Evolutionary conservation across 305 asterid genomes (phyloP), one percentile per base, ranked within the genome.

Genomic region (Solanum aculeatissimum): DNA sequence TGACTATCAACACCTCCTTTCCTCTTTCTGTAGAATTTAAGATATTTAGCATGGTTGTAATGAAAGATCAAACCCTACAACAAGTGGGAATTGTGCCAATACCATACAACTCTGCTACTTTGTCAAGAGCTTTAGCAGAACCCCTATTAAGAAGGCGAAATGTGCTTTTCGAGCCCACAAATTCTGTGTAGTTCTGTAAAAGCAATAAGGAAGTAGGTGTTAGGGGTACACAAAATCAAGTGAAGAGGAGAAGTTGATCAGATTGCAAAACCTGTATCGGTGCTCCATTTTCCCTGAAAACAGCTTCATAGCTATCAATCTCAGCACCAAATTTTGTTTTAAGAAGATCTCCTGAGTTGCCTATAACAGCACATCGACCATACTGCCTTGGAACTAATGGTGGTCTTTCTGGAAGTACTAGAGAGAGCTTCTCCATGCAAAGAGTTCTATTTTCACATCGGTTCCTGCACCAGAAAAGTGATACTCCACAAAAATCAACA

Each of bases 91-190:
- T 65, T 60, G 81, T 65, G 89, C 65, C 77, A 84, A 80, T 94
- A 97, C 99, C 99, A 87, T 97, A 93, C 90, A 97, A 86, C 93
- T 94, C 97, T 4, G 98, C 98, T 85, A 97, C 98, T 97, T 95
- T 97, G 90, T 95, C 98, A 77, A 97, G 98, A 85, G 99, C 99
- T 92, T 97, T 97, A 83, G 99, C 99, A 62, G 99, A 97, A 68
- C 98, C 99, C 86, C 99, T 91, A 90, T 97, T 97, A 79, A 97
- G 98, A 86, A 97, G 98, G 83, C 99, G 98, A 86, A 97, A 94
- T 62, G 98, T 97, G 89, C 98, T 95, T 90, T 94, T 95, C 12
- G 94, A 89, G 85, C 99, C 99, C 86, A 94, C 99, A 82, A 91
- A 85, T 85, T 93, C 99, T 43, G 97, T 90, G 66, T 84, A 97